Conservation (phyloP, 2,329 filamentous ascomycete genomes). For the Penicillium palitans region DNA sequence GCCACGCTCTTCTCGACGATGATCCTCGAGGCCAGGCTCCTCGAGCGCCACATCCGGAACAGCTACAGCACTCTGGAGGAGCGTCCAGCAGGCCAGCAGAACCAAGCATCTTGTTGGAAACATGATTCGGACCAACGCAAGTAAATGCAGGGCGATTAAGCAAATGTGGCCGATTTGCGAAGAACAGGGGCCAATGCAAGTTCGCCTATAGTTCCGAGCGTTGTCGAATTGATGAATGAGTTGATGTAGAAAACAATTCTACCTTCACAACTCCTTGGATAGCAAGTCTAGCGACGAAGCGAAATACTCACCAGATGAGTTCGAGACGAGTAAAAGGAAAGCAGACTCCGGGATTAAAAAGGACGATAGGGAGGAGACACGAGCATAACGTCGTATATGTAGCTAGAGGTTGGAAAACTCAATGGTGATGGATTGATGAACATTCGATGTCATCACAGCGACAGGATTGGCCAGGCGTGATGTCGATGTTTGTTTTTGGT, state of each 20-base stretch:
- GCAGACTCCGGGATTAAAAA: neutral
- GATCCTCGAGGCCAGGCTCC: slow-evolving; percentile 1
- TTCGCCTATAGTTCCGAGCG: neutral
- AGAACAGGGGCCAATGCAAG: neutral
- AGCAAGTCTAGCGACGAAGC: neutral
- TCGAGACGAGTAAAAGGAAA: neutral
- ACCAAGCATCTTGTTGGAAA: slow-evolving; percentile 19
- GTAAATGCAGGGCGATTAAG: neutral
- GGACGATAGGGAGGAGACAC: neutral
- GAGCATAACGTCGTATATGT: slow-evolving; percentile 18
- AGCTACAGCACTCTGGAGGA: slow-evolving; percentile 17
- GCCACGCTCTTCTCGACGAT: neutral
- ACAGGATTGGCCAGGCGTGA: neutral
- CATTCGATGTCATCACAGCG: slow-evolving; percentile 23
- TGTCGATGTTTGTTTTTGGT: neutral
- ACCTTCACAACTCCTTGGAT: neutral
- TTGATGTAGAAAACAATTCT: neutral
- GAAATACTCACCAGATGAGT: neutral
- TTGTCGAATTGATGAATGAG: neutral
- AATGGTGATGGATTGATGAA: slow-evolving; percentile 18
- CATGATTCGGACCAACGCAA: slow-evolving; percentile 16
- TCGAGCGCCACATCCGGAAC: slow-evolving; percentile 8
- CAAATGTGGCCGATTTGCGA: neutral
- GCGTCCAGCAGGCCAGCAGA: slow-evolving; percentile 19
- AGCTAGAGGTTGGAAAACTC: slow-evolving; percentile 8